phyloP scores from a whole-genome alignment of 192 early-diverging fungal genomes.

The Backusella tarrabulga region DNA sequence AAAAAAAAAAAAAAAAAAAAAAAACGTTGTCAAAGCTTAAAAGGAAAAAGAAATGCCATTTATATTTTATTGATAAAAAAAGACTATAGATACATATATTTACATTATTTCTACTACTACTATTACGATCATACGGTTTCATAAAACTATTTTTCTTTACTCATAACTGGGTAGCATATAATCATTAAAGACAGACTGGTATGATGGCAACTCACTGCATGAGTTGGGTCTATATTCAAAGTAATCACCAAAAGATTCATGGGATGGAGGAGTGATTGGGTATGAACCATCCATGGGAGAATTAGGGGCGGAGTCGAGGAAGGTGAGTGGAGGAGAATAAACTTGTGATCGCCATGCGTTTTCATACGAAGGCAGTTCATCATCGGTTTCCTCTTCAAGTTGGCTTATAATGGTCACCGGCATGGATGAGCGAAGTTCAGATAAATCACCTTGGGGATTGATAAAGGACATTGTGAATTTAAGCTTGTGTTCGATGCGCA shows the following conservation, averaged over 20 bases:
- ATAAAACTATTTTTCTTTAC: not conserved
- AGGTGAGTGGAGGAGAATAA: constrained; percentile 12
- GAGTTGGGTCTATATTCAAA: not conserved
- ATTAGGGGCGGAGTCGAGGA: not conserved
- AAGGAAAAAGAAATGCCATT: not conserved
- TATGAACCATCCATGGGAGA: constrained; percentile 2
- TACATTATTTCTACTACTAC: not conserved
- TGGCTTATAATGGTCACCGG: constrained; percentile 29
- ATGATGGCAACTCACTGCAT: not conserved
- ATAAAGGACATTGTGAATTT: constrained; percentile 32
- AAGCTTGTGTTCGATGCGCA: constrained; percentile 36
- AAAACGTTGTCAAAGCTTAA: not conserved
- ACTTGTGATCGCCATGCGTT: constrained; percentile 24
- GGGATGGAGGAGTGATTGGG: not conserved
- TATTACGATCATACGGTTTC: too few species aligned
- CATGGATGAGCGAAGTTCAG: constrained; percentile 33
- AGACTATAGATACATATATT: not conserved
- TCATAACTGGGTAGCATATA: not conserved
- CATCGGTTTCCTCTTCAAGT: constrained; percentile 15
- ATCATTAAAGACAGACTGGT: constrained; percentile 1
- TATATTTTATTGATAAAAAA: not conserved
- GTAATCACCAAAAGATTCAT: not conserved
- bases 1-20: not conserved
- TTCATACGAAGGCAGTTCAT: constrained; percentile 38
- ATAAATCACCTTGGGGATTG: constrained; percentile 25